These are phyloP conservation scores for Colletotrichum sp. DNA, from an alignment of 2,329 filamentous ascomycete species.

Conservation along the genomic window DNA sequence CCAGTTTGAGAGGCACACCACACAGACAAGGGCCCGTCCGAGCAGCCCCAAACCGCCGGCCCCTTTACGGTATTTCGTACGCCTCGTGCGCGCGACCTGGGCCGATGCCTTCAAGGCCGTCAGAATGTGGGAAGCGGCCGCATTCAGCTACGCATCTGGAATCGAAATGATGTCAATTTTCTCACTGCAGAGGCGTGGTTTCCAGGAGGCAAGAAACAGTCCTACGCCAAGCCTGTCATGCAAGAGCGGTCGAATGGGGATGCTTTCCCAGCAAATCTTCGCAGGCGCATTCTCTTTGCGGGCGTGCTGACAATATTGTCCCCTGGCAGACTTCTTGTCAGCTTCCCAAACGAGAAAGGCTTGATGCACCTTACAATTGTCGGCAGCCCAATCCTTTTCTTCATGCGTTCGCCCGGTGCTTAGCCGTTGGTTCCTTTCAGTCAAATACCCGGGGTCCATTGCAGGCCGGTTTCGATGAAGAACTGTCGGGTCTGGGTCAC, in stretches of 20 bases:
- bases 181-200: not conserved
- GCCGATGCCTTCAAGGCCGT: not conserved
- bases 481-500: not conserved
- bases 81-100: not conserved
- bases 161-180: not conserved
- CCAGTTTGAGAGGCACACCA: not conserved
- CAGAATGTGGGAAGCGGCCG: not conserved
- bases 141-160: not conserved
- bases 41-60: not conserved
- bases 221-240: not conserved
- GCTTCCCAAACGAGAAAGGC: slow-evolving; percentile 5
- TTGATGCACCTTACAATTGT: not conserved
- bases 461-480: not conserved
- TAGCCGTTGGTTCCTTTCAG: not conserved
- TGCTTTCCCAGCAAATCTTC: not conserved
- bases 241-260: not conserved
- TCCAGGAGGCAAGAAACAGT: not conserved
- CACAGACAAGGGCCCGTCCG: not conserved
- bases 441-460: not conserved
- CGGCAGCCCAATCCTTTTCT: not conserved
- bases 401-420: not conserved
- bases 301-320: not conserved
- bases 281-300: not conserved
- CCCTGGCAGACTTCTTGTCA: not conserved
- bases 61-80: not conserved